phyloP scores from a whole-genome alignment of 331 rosid genomes.

The Quercus phellos region DNA sequence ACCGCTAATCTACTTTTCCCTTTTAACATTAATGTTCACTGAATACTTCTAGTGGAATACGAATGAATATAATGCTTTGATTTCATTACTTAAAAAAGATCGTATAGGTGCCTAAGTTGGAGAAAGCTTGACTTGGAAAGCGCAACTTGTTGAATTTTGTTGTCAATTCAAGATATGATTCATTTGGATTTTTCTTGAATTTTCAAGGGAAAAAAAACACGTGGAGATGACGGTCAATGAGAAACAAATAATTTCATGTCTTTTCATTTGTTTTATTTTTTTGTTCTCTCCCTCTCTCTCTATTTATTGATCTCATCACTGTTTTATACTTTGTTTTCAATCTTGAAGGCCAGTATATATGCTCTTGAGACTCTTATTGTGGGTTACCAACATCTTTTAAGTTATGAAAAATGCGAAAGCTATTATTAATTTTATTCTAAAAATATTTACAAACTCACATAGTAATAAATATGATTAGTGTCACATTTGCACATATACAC shows the following conservation, averaged over 20 bases:
- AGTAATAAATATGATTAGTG: too few species aligned
- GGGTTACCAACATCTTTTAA: too few species aligned
- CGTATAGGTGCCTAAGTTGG: not conserved
- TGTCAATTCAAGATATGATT: slow-evolving; percentile 1
- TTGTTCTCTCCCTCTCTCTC: too few species aligned
- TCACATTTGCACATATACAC: too few species aligned
- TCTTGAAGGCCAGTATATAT: too few species aligned
- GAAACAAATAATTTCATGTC: not conserved
- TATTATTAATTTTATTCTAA: too few species aligned
- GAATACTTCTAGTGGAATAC: slow-evolving; percentile 23
- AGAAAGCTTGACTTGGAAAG: not conserved
- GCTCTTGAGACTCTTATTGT: too few species aligned
- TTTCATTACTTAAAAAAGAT: not conserved
- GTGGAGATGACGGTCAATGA: slow-evolving; percentile 10
- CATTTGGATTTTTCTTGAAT: slow-evolving; percentile 12
- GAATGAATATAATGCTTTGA: slow-evolving; percentile 3
- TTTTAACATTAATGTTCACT: slow-evolving; percentile 27
- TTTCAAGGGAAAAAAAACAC: slow-evolving; percentile 15
- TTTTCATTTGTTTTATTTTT: too few species aligned
- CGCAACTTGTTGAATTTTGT: slow-evolving; percentile 2
- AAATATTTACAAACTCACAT: too few species aligned
- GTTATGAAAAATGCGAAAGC: too few species aligned
- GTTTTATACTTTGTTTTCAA: too few species aligned
- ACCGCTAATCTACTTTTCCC: slow-evolving; percentile 27
- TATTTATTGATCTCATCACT: too few species aligned